Evolutionary conservation across 768 basidiomycete species (phyloP).

Genomic region (Pholiota conissans): DNA sequence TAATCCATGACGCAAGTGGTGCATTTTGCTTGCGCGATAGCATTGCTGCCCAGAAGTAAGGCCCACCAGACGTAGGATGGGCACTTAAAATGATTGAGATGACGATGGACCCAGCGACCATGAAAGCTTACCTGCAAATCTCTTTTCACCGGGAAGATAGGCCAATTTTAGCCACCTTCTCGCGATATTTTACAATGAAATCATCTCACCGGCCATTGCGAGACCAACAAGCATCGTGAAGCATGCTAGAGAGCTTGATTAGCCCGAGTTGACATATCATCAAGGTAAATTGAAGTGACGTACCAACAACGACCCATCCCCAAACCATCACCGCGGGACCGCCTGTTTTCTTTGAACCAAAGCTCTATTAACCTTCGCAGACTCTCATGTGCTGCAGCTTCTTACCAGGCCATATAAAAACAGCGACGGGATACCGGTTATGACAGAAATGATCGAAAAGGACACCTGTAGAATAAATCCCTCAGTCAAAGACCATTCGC

Average conservation of each 20-base stretch:
- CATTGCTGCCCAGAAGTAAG: slow-evolving; percentile 85
- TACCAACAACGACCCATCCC: slow-evolving; percentile 69
- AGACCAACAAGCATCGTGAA: slow-evolving; percentile 74
- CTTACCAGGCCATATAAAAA: slow-evolving; percentile 69
- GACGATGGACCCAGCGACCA: not conserved
- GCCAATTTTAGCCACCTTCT: not conserved
- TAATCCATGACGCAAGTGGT: slow-evolving; percentile 71
- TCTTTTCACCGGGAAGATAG: slow-evolving; percentile 26
- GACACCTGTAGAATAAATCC: slow-evolving; percentile 39
- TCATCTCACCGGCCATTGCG: slow-evolving; percentile 64
- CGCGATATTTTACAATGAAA: not conserved
- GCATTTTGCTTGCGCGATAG: slow-evolving; percentile 57
- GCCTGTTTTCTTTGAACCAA: slow-evolving; percentile 55
- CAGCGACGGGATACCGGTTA: slow-evolving; percentile 70
- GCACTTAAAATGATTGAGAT: slow-evolving; percentile 37
- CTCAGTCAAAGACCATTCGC: slow-evolving; percentile 5
- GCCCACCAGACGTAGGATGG: slow-evolving; percentile 72
- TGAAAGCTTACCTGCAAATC: slow-evolving; percentile 43
- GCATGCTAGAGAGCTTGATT: slow-evolving; percentile 37
- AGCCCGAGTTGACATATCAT: not conserved
- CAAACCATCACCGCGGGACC: slow-evolving; percentile 79
- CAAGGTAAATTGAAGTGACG: slow-evolving; percentile 19
- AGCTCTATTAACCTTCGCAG: not conserved
- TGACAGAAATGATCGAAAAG: slow-evolving; percentile 76
- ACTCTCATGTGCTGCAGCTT: slow-evolving; percentile 3